phyloP scores from a whole-genome alignment of 106 monocot species.

The Phalaenopsis equestris region DNA sequence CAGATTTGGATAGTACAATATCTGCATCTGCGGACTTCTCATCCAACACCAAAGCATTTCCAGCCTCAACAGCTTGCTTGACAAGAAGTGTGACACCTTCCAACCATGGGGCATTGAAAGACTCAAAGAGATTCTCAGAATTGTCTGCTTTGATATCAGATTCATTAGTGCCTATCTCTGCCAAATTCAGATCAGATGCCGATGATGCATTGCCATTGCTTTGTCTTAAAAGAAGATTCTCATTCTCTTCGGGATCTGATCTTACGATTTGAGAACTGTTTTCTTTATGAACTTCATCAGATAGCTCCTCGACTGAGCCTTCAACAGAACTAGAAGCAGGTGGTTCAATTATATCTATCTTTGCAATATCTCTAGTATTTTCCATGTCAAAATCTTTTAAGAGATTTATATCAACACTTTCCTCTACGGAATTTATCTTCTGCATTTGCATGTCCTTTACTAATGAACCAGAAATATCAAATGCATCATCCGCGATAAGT shows the following conservation, averaged over 20 bases:
- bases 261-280: slow-evolving; percentile 1
- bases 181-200: background rate
- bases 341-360: slow-evolving; percentile 1
- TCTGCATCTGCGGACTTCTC: slow-evolving; percentile 52
- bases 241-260: background rate
- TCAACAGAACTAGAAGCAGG: slow-evolving; percentile 2
- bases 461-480: slow-evolving; percentile 13
- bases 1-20: slow-evolving; percentile 45
- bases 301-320: too few relatives aligned
- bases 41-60: slow-evolving; percentile 54
- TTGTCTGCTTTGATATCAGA: background rate
- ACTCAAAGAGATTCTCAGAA: too few relatives aligned
- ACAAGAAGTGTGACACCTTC: slow-evolving; percentile 52
- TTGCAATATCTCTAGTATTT: slow-evolving; percentile 3
- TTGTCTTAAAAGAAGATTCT: background rate
- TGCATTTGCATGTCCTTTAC: background rate
- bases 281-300: background rate
- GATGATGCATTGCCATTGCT: background rate
- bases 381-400: background rate
- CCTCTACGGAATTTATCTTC: background rate
- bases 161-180: background rate
- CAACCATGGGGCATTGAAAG: slow-evolving; percentile 20
- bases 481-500: slow-evolving; percentile 3
- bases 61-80: slow-evolving; percentile 61
- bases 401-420: background rate